These are phyloP conservation scores for Epichloe bromicola DNA, from an alignment of 2,329 filamentous ascomycete species.

Conservation along the genomic window DNA sequence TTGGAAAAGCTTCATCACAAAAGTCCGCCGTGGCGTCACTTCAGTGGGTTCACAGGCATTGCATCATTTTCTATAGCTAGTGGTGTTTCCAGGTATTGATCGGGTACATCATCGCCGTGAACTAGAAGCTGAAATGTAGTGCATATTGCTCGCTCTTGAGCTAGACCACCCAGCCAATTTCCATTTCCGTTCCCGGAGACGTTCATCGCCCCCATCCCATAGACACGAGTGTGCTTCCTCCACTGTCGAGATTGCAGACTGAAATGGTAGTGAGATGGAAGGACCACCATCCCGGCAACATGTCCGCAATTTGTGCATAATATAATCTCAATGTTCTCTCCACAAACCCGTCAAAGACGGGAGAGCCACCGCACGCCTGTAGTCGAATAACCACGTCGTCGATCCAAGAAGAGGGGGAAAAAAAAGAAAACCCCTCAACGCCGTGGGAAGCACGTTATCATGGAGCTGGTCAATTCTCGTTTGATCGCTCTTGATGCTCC, in stretches of 20 bases:
- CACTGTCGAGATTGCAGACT: background rate
- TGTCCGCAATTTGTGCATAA: background rate
- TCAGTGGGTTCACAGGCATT: too few relatives aligned
- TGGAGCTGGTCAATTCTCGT: conserved; percentile 1
- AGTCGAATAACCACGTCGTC: background rate
- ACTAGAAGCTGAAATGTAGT: conserved; percentile 8
- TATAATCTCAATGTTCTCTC: background rate
- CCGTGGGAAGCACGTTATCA: conserved; percentile 9
- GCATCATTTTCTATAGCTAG: background rate
- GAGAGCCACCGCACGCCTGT: background rate
- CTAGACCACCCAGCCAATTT: background rate
- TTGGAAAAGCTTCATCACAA: too few relatives aligned
- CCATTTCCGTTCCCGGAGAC: background rate
- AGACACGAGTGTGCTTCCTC: background rate
- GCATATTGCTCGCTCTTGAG: conserved; percentile 3
- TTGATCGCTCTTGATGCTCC: too few relatives aligned
- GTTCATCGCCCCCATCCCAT: background rate
- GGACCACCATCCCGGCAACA: conserved; percentile 11
- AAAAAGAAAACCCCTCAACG: conserved; percentile 8
- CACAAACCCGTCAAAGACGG: background rate
- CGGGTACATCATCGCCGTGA: conserved; percentile 10
- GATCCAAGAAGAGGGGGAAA: conserved; percentile 2
- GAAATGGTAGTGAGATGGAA: conserved; percentile 1
- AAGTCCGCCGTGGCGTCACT: background rate
- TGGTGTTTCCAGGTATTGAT: background rate